A percentile compares a stretch with the other conserved stretches of the same genome.
Conservation (phyloP, 345 rosid genomes). For the Chamaenerion angustifolium region DNA sequence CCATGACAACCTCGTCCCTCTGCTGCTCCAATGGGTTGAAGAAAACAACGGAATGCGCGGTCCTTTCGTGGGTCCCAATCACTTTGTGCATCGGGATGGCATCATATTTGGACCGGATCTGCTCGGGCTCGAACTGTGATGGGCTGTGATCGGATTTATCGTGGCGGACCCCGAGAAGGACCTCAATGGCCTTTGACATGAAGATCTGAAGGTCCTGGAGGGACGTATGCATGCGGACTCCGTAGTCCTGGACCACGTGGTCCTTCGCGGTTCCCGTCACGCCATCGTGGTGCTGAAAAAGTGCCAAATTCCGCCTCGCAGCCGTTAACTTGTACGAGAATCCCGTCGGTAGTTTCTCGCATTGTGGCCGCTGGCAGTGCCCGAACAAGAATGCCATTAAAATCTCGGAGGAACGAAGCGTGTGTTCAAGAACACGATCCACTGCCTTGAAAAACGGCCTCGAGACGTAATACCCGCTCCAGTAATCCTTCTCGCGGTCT, state of each 20-base stretch:
- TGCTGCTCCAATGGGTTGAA: slow-evolving; percentile 83
- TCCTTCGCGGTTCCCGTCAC: slow-evolving; percentile 94
- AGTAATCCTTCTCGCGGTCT: slow-evolving; percentile 83
- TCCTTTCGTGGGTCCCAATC: slow-evolving; percentile 55
- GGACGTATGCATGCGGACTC: slow-evolving; percentile 83
- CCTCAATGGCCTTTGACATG: slow-evolving; percentile 92
- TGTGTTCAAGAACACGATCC: slow-evolving; percentile 85
- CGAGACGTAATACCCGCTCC: slow-evolving; percentile 99
- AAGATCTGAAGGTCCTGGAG: slow-evolving; percentile 80
- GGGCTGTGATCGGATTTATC: slow-evolving; percentile 69
- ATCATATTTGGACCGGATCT: slow-evolving; percentile 71
- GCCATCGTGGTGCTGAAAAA: slow-evolving; percentile 99
- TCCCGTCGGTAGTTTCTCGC: slow-evolving; percentile 68
- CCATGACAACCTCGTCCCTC: slow-evolving; percentile 71
- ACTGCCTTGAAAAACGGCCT: slow-evolving; percentile 98
- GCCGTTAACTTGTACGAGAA: slow-evolving; percentile 78
- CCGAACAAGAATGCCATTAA: slow-evolving; percentile 78
- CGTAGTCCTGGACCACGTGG: slow-evolving; percentile 90
- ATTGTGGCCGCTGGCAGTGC: slow-evolving; percentile 73
- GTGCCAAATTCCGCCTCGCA: slow-evolving; percentile 94
- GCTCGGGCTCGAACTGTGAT: slow-evolving; percentile 69
- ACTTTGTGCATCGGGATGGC: slow-evolving; percentile 64
- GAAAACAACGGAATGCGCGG: slow-evolving; percentile 58
- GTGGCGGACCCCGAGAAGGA: slow-evolving; percentile 66
- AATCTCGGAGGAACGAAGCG: slow-evolving; percentile 83